Base-by-base conservation (phyloP, 805 yeast species). In the Sugiyamaella boreocaroliniensis region DNA sequence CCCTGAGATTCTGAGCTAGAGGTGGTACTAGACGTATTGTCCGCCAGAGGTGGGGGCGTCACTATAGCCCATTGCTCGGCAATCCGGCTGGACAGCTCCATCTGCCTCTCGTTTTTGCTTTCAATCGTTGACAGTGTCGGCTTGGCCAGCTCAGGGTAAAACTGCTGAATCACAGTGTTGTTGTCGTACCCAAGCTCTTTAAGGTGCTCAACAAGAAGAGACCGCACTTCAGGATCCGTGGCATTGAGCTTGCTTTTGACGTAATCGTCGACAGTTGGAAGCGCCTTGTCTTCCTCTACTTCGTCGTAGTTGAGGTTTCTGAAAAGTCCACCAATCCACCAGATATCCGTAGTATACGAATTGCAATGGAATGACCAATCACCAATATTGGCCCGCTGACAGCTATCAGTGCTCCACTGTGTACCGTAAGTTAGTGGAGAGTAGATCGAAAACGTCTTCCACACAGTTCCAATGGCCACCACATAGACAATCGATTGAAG, bases 391-490 rank as follows among this genome's bases (percentile, higher is more conserved):
- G 29, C 19, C 20, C 34, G n/a, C 19, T 19, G 12, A 47, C 53
- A 50, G 11, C 29, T 26, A n/a, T 20, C 15, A 22, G 11, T 14
- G 29, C 37, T 53, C 93, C 95, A 86, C 51, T 76, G 74, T 1
- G 75, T 60, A 40, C 83, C 95, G 61, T 83, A 82, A 40, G 80
- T 75, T 64, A 87, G 67, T 41, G 95, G 80, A 1, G 83, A 75
- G 65, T 80, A 79, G 29, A 18, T 12, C 9, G 12, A 20, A 19
- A 44, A 44, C 6, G 34, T 5, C n/a, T 43, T 29, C 49, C 19
- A 55, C 44, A 10, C 32, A 16, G 26, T 48, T 50, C 2, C 50
- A 40, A 40, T 47, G 42, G 29, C 34, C 15, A 26, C 52, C 15
- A 50, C 15, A 43, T 18, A 41, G 37, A n/a, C 40, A 2, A 47